These are phyloP conservation scores for Xerocomellus amylosporus DNA, from an alignment of 768 basidiomycete species.

Conservation along the genomic window DNA sequence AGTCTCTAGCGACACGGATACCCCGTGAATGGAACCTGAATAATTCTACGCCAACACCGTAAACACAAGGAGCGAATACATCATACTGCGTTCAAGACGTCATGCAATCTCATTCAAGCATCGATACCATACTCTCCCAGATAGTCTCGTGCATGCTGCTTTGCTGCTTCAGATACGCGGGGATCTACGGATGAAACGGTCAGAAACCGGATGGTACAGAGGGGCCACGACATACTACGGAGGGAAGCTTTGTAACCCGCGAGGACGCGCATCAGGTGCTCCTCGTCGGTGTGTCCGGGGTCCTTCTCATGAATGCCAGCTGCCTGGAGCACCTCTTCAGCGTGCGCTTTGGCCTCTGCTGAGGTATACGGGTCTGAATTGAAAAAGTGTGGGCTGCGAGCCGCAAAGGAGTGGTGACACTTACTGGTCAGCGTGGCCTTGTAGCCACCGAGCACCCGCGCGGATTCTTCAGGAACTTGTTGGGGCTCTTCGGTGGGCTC, in stretches of 20 bases:
- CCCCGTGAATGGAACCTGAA: not conserved
- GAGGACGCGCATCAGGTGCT: constrained; percentile 46
- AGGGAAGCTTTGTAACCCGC: constrained; percentile 59
- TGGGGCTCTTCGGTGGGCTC: constrained; percentile 3
- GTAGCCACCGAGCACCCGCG: constrained; percentile 43
- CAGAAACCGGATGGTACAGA: not conserved
- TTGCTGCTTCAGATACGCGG: constrained; percentile 46
- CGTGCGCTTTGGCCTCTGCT: constrained; percentile 49
- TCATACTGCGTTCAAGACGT: not conserved
- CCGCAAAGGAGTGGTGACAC: not conserved
- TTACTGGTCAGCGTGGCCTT: constrained; percentile 48
- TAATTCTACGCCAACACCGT: not conserved
- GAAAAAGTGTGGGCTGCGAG: too few species aligned
- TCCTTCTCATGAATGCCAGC: constrained; percentile 38
- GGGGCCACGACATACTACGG: constrained; percentile 35
- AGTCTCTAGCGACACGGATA: not conserved
- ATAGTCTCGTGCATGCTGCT: constrained; percentile 45
- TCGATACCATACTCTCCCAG: constrained; percentile 32
- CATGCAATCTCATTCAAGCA: not conserved
- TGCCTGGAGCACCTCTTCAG: constrained; percentile 50
- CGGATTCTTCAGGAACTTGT: not conserved
- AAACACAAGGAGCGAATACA: not conserved
- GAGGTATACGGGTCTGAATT: constrained; percentile 42
- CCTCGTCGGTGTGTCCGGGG: constrained; percentile 32
- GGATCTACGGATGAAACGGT: constrained; percentile 34